Conservation (phyloP, 306 rosid species). For the Canavalia gladiata region DNA sequence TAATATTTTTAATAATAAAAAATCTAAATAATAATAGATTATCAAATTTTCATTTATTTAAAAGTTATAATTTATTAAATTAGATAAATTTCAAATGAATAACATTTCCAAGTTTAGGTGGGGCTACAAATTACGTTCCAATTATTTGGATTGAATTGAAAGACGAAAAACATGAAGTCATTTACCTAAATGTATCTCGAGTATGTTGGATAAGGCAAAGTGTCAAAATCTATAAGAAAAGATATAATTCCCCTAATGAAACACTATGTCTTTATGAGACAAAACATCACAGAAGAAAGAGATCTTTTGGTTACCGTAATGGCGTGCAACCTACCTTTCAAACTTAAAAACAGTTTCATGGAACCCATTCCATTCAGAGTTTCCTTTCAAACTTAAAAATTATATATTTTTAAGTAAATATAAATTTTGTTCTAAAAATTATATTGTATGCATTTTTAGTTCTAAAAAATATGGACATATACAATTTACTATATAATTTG, state of each 20-base stretch:
- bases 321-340: constrained; percentile 14
- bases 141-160: neutral
- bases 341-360: neutral
- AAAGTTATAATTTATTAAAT: too few relatives aligned
- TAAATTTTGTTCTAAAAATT: too few relatives aligned
- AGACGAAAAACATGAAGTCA: neutral
- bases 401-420: too few relatives aligned
- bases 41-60: too few relatives aligned
- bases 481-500: too few relatives aligned
- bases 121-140: neutral
- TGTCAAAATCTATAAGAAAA: neutral
- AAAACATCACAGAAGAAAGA: constrained; percentile 17
- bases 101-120: neutral
- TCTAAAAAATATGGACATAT: too few relatives aligned
- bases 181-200: neutral
- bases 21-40: too few relatives aligned
- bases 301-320: neutral
- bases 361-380: constrained; percentile 3
- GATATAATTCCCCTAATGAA: neutral
- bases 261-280: constrained; percentile 15
- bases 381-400: neutral
- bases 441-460: too few relatives aligned
- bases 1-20: too few relatives aligned
- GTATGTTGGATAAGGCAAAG: constrained; percentile 12
- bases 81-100: too few relatives aligned